Percentiles rank a stretch among this genome's conserved stretches.
These are phyloP conservation scores for Malassezia pachydermatis DNA, from an alignment of 1,284 basidiomycete species.

Conservation along the genomic window DNA sequence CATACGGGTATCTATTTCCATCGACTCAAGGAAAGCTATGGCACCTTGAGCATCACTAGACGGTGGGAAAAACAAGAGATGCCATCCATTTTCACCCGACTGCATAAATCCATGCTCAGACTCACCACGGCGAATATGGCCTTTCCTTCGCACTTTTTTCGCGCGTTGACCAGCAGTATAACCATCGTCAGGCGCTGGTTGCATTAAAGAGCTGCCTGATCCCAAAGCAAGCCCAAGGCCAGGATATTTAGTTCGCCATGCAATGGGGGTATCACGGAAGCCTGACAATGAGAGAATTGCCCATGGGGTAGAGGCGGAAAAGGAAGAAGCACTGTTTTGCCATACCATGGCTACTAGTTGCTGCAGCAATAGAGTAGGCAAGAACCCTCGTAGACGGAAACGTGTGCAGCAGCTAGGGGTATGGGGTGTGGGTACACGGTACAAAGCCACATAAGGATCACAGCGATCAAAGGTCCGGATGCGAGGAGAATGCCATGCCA, in stretches of 20 bases:
- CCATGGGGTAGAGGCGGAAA: too few relatives aligned
- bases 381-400: background rate
- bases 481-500: conserved; percentile 3
- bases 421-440: background rate
- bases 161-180: background rate
- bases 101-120: conserved; percentile 16
- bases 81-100: conserved; percentile 18
- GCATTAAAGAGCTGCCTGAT: background rate
- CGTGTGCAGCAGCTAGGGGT: background rate
- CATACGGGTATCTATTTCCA: conserved; percentile 16
- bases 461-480: conserved; percentile 9
- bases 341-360: background rate
- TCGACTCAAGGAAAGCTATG: conserved; percentile 6
- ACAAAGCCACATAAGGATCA: conserved; percentile 7
- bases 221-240: conserved; percentile 8
- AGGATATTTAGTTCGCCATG: conserved; percentile 24
- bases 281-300: too few relatives aligned
- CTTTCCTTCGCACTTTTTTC: conserved; percentile 11
- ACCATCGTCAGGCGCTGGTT: background rate
- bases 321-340: too few relatives aligned
- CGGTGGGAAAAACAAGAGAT: background rate
- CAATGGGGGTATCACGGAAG: conserved; percentile 28
- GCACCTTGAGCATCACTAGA: background rate
- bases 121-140: conserved; percentile 12
- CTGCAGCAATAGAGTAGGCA: conserved; percentile 2